Base-by-base conservation (phyloP, 1,139 yeast genomes). In the Candida freyschussii region DNA sequence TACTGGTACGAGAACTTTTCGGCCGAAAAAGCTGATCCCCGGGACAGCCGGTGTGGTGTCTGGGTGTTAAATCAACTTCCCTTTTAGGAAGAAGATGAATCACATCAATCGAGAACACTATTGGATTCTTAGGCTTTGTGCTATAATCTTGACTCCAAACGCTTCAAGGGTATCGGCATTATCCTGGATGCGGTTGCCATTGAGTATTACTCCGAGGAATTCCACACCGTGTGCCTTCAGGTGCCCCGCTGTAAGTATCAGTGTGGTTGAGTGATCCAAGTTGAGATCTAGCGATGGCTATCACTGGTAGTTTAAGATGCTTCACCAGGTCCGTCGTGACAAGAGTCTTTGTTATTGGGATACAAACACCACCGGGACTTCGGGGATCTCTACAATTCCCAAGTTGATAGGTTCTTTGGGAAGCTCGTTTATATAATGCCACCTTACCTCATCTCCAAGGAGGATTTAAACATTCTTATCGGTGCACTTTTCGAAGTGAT, bases 241-340 rank as follows among this genome's bases (percentile, higher is more conserved):
- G 30, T 51, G 50, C 17, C 56, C 55, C 16, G 53, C 26, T 8
- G 59, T 54, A 29, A 58, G 36, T 25, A 58, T 34, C 1, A n/a
- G 61, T 55, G 31, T 58, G 60, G 35, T 58, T 58, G 23, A 58
- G 29, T 1, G 62, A 57, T 5, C 62, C 62, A 11, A 57, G 41
- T 1, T 49, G 55, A 15, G 59, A 51, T 31, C 57, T 43, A 3
- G 59, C 57, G 16, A 57, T 60, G 11, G 56, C 45, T 20, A 57
- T 45, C 9, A 50, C 52, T 5, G 49, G 41, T 5, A 47, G 36
- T 14, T 48, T 38, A n/a, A 56, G 21, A 14, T 39, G 36, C 18
- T 40, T 40, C 11, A 57, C 49, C 22, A 56, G 36, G 30, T 56
- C 59, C 7, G 53, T 47, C 5, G 55, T 56, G 4, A 52, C 49